Evolutionary conservation across 2,329 filamentous ascomycete species (phyloP).

Genomic region (Colletotrichum sidae): DNA sequence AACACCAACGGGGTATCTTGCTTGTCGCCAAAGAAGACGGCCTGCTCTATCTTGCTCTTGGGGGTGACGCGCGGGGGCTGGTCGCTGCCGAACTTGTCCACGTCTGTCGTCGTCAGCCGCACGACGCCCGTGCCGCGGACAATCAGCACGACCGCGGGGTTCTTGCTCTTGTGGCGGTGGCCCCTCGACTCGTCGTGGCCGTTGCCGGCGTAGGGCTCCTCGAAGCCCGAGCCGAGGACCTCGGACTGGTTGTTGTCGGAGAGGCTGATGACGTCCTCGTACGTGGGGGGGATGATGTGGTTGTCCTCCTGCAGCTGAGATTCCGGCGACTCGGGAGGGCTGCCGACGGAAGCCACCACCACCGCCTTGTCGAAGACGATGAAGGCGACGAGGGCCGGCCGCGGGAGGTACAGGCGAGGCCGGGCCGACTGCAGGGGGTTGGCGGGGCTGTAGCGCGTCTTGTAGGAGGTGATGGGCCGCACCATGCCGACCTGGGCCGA

Average conservation of each 20-base stretch:
- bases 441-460: conserved; percentile 58
- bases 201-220: conserved; percentile 61
- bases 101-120: conserved; percentile 68
- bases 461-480: conserved; percentile 75
- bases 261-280: conserved; percentile 90
- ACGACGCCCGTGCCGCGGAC: conserved; percentile 73
- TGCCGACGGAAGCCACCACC: conserved; percentile 79
- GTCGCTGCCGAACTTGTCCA: conserved; percentile 70
- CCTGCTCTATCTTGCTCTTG: conserved; percentile 92
- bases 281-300: conserved; percentile 72
- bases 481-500: conserved; percentile 71
- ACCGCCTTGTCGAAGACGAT: conserved; percentile 83
- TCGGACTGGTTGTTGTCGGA: conserved; percentile 73
- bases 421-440: conserved; percentile 55
- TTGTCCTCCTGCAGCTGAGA: conserved; percentile 79
- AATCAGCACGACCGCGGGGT: conserved; percentile 71
- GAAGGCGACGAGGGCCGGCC: conserved; percentile 83
- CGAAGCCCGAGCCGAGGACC: conserved; percentile 72
- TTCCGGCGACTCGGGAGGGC: conserved; percentile 77
- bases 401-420: conserved; percentile 81
- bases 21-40: conserved; percentile 89
- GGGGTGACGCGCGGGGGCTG: conserved; percentile 75
- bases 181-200: conserved; percentile 59
- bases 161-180: conserved; percentile 68
- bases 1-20: conserved; percentile 91